Base-by-base conservation (phyloP, 2,329 filamentous ascomycete species). In the Aspergillus brunneoviolaceus region DNA sequence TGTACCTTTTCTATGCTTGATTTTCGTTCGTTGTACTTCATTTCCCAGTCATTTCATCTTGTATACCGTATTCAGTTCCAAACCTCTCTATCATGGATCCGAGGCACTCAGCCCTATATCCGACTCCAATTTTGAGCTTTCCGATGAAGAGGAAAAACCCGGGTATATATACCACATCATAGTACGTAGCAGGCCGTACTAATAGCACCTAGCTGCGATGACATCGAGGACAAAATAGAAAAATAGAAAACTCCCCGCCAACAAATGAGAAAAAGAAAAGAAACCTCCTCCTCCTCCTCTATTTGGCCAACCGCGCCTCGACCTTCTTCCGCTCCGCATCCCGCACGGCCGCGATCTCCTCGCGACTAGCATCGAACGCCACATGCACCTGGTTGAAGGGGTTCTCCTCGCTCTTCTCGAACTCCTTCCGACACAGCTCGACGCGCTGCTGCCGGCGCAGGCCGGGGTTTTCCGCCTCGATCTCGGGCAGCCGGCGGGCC, bases 391-490 rank as follows among this genome's bases (percentile, higher is more conserved):
- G 91, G 79, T 96, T 96, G 80, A 96, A 95, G 14, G 95, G 95
- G 76, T 99, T 99, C 69, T 98, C 94, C 1, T 91, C 89, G 71
- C 90, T 90, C 82, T 92, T 96, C 77, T 96, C 90, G 76, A 98
- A 99, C 80, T 98, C 95, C 82, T 96, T 96, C 63, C 85, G 79
- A 67, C 96, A 90, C 72, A 88, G 83, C 64, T 94, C 90, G 70
- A 93, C 88, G 77, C 90, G 89, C 84, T 97, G 93, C 68, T 96
- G 86, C 68, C 90, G 82, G 59, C 93, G 83, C 72, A 98, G 76
- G 0, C 91, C 92, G 59, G 89, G 87, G 56, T 89, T 90, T 75
- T 97, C 92, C 57, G 85, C 80, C 72, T 94, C 90, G 84, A 97
- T 91, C 83, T 98, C 92, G 2, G 86, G 83, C 67, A 97, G 79